Percentiles rank a stretch among this genome's conserved stretches.
These are phyloP conservation scores for Steccherinum ochraceum DNA, from an alignment of 768 basidiomycete species.

Conservation along the genomic window DNA sequence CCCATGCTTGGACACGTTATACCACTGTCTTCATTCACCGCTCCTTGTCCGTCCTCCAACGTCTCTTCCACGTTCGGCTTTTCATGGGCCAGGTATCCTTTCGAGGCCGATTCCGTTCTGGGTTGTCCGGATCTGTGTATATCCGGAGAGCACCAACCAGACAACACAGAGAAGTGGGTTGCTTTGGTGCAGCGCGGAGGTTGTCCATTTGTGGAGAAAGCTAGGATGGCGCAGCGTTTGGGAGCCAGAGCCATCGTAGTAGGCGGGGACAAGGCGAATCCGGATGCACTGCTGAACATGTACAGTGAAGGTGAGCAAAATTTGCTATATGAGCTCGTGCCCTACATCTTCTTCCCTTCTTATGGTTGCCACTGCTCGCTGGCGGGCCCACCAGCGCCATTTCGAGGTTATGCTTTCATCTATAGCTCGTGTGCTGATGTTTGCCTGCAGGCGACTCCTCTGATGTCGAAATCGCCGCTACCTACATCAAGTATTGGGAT, in stretches of 20 bases:
- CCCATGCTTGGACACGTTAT: conserved; percentile 31
- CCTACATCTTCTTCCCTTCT: neutral
- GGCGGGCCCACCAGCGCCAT: too few species aligned
- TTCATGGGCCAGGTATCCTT: too few species aligned
- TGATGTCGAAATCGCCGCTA: conserved; percentile 77
- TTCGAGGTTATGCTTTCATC: too few species aligned
- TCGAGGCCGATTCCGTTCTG: conserved; percentile 21
- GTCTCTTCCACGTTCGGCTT: conserved; percentile 6
- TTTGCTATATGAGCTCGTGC: conserved; percentile 2
- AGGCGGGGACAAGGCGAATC: conserved; percentile 72
- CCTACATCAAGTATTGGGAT: conserved; percentile 83
- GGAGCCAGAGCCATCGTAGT: conserved; percentile 91
- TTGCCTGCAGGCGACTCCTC: conserved; percentile 64
- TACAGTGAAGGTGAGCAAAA: conserved; percentile 71
- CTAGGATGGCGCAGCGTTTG: conserved; percentile 38
- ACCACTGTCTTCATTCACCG: conserved; percentile 29
- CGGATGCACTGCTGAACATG: conserved; percentile 84
- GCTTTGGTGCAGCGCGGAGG: conserved; percentile 85
- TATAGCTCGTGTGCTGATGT: conserved; percentile 6
- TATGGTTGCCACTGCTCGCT: too few species aligned
- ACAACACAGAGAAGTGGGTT: conserved; percentile 72
- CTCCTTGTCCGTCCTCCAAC: conserved; percentile 32
- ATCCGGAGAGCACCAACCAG: conserved; percentile 47
- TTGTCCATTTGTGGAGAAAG: conserved; percentile 91
- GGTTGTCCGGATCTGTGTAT: conserved; percentile 71